Base-by-base conservation (phyloP, 2,329 filamentous ascomycete species). In the Acephala macrosclerotiorum region DNA sequence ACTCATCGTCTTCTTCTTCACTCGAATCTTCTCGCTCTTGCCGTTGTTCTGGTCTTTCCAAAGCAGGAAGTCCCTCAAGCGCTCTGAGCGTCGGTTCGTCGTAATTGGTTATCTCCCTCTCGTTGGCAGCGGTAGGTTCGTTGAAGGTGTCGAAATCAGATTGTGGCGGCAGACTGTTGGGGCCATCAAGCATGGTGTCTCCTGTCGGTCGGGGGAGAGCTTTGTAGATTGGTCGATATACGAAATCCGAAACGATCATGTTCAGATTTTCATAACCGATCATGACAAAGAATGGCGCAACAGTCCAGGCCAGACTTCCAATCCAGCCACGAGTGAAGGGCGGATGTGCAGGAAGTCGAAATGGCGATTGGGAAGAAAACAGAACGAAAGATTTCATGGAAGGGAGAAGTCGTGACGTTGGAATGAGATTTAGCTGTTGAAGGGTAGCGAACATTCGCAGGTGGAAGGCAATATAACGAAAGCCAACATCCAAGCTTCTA, bases 371-470 rank as follows among this genome's bases (percentile, higher is more conserved):
- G 18, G 65, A 42, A 2, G 71, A 67, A 18, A 76, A 77, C 22
- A 74, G 75, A 22, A 76, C 69, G 40, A 75, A 72, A 7, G 72
- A 76, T 26, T 25, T 58, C 2, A 73, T 59, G 14, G 56, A 69
- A 2, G 75, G 75, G 5, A 76, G 60, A 9, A 67, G 56, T 25
- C 59, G 66, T 9, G 63, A 66, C 7, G 66, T 45, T 16, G 74
- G 65, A 14, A 76, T 69, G 22, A 77, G 66, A 36, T 72, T 65
- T 7, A 77, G 67, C 51, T 77, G 75, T 42, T 77, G 73, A 1
- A 77, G 69, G 36, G 74, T 72, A 18, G 74, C 71, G 66, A 75
- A 77, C 60, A 76, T 68, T 8, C 72, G 70, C 42, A 75, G 66
- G 58, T 77, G 73, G 4, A 76, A 59, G 2, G 66, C 72, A 33